Conservation (phyloP, 495 filamentous ascomycete species). For the Amniculicola lignicola region DNA sequence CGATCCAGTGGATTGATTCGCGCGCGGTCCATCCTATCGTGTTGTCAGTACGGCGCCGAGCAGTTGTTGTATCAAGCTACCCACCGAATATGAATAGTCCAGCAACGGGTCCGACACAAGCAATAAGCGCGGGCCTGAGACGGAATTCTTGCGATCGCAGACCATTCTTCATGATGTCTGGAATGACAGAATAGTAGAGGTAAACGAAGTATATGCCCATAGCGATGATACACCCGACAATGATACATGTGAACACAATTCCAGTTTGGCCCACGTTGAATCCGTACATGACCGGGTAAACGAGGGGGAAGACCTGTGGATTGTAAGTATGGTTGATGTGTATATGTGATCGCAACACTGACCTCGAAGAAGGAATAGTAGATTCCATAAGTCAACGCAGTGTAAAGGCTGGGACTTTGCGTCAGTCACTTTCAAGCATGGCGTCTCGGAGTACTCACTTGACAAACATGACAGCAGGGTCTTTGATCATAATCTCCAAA, state of each 20-base stretch:
- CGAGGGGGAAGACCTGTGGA: slow-evolving; percentile 56
- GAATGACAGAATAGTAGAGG: slow-evolving; percentile 49
- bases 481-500: slow-evolving; percentile 58
- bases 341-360: not conserved
- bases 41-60: slow-evolving; percentile 1
- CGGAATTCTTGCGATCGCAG: slow-evolving; percentile 49
- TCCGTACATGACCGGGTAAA: slow-evolving; percentile 57
- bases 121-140: slow-evolving; percentile 52
- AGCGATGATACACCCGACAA: slow-evolving; percentile 54
- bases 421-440: too few relatives aligned
- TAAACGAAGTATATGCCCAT: slow-evolving; percentile 51
- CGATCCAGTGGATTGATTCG: slow-evolving; percentile 57
- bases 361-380: slow-evolving; percentile 66
- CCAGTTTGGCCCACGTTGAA: slow-evolving; percentile 60
- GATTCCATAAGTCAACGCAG: slow-evolving; percentile 59
- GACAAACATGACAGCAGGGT: slow-evolving; percentile 58
- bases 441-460: too few relatives aligned
- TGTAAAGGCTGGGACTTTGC: too few relatives aligned
- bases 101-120: slow-evolving; percentile 51
- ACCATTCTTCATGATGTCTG: slow-evolving; percentile 47
- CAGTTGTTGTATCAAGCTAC: not conserved
- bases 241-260: slow-evolving; percentile 60
- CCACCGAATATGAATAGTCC: slow-evolving; percentile 53
- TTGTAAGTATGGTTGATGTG: not conserved
- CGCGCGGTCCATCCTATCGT: slow-evolving; percentile 51